A percentile compares a stretch with the other conserved stretches of the same genome.
phyloP scores from a whole-genome alignment of 2,329 filamentous ascomycete species.

The Beauveria medogensis region DNA sequence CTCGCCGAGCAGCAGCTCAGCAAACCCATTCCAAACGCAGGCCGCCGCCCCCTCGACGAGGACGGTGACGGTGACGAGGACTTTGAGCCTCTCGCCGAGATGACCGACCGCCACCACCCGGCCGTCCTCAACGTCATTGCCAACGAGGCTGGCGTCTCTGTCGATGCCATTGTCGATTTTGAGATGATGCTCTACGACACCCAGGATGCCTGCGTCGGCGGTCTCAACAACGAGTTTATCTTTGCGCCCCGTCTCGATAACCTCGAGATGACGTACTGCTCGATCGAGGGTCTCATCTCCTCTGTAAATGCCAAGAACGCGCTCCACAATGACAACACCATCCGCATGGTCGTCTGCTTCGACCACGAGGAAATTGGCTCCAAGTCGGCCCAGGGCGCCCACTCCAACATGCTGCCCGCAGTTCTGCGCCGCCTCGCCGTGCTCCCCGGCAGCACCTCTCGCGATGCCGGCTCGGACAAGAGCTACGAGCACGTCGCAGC shows the following conservation, averaged over 20 bases:
- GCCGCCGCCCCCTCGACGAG: constrained; percentile 27
- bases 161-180: constrained; percentile 77
- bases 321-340: constrained; percentile 68
- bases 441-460: constrained; percentile 55
- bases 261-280: constrained; percentile 92
- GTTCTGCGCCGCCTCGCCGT: constrained; percentile 81
- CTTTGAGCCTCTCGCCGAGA: constrained; percentile 68
- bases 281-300: constrained; percentile 73
- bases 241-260: constrained; percentile 96
- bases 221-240: constrained; percentile 87
- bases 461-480: constrained; percentile 58
- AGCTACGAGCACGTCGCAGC: constrained; percentile 49
- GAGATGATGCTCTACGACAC: constrained; percentile 97
- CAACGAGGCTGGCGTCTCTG: constrained; percentile 61
- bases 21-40: constrained; percentile 46
- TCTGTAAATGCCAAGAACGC: constrained; percentile 58
- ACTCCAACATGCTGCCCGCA: constrained; percentile 83
- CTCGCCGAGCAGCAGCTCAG: constrained; percentile 84
- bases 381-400: constrained; percentile 82
- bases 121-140: constrained; percentile 81
- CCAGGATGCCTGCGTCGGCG: constrained; percentile 81
- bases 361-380: constrained; percentile 98
- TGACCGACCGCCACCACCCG: constrained; percentile 80
- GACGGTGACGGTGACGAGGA: constrained; percentile 35
- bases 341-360: constrained; percentile 89